A percentile compares a stretch with the other conserved stretches of the same genome.
phyloP scores from a whole-genome alignment of 2,329 filamentous ascomycete species.

The Daldinia sp. region DNA sequence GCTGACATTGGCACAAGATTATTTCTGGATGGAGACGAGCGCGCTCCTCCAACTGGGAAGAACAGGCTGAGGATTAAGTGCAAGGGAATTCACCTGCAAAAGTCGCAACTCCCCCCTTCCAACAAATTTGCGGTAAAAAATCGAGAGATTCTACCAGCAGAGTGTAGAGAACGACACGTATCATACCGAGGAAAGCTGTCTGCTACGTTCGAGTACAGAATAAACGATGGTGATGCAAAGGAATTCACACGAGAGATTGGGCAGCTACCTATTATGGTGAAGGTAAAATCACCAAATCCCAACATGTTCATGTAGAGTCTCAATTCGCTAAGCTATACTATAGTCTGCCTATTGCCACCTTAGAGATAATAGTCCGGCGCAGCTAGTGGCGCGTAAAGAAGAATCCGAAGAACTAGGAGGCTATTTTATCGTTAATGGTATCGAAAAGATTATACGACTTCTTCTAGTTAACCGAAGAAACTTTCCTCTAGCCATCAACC shows the following conservation, averaged over 20 bases:
- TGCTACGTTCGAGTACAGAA: conserved; percentile 81
- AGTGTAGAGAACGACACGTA: conserved; percentile 92
- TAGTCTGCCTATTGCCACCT: conserved; percentile 92
- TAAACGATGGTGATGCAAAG: conserved; percentile 86
- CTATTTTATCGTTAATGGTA: conserved; percentile 97
- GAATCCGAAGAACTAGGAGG: conserved; percentile 96
- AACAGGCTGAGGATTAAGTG: conserved; percentile 83
- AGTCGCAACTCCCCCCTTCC: conserved; percentile 76
- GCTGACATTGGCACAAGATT: conserved; percentile 90
- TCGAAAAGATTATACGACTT: conserved; percentile 95
- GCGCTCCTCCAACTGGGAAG: conserved; percentile 63
- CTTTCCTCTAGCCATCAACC: conserved; percentile 92
- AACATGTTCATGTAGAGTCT: background rate
- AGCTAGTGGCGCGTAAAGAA: conserved; percentile 87
- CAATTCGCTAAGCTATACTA: conserved; percentile 24
- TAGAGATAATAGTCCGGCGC: conserved; percentile 81
- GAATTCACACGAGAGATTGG: conserved; percentile 88
- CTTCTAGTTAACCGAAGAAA: conserved; percentile 90
- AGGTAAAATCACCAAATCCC: conserved; percentile 63
- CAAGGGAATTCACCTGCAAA: conserved; percentile 83
- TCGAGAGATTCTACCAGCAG: conserved; percentile 87
- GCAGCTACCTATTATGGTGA: conserved; percentile 91
- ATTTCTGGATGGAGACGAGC: conserved; percentile 83
- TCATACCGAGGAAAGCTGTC: conserved; percentile 89
- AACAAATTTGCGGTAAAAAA: conserved; percentile 84